Base-by-base conservation (phyloP, 2,329 filamentous ascomycete genomes). In the Fusarium liriodendri region DNA sequence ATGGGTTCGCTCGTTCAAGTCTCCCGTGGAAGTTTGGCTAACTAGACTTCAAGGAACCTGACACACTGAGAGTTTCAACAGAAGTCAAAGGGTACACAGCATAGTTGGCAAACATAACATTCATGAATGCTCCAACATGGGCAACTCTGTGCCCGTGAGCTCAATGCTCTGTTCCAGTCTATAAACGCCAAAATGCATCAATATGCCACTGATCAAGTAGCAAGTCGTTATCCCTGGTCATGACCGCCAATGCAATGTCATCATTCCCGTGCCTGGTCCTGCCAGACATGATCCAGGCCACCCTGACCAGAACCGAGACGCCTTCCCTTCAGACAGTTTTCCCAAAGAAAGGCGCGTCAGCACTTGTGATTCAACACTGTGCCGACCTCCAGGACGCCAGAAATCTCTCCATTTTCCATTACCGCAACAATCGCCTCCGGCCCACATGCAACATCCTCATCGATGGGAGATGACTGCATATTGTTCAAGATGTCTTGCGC, bases 401-500 rank as follows among this genome's bases (percentile, higher is more conserved):
- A 64, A 22, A 81, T 76, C 50, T 73, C 70, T 6, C 78, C 80
- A 20, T 69, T 76, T 57, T 81, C 78, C 59, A 78, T 81, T 16
- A 81, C 79, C 18, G 80, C 80, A 55, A 82, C 76, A 22, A 81
- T 70, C 2, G 76, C 72, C 27, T 76, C 73, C 13, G 70, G 62
- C 7, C 67, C 72, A 64, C 65, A 78, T 8, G 58, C 33, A 2
- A 60, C 80, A 42, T 82, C 79, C 20, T 78, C 79, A 11, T 80
- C 79, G 13, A 78, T 79, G 70, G 79, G 76, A 18, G 76, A 75
- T 11, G 70, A 42, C 29, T 82, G 80, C 79, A 86, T 84, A 27
- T 79, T 83, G 16, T 80, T 78, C 42, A 92, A 83, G 82, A 89
- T 88, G 45, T 87, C 85, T 20, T 82, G 83, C 1, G 90, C 89